Percentiles rank a stretch among this genome's conserved stretches.
phyloP scores from a whole-genome alignment of 768 basidiomycete genomes.

The Suillus cothurnatus region DNA sequence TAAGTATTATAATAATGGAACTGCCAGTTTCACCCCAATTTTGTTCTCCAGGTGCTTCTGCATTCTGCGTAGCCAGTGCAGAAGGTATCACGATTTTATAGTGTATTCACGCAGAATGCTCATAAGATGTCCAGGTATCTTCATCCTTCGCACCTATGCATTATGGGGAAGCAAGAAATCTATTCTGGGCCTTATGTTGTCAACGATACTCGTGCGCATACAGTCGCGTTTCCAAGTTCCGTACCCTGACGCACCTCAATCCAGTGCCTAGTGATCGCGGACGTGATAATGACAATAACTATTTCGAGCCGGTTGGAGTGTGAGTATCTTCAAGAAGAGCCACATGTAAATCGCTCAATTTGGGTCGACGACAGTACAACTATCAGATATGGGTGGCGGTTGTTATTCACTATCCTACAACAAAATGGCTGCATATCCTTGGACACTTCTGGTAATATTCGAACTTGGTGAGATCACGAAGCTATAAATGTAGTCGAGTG shows the following conservation, averaged over 20 bases:
- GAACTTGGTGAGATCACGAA: not conserved
- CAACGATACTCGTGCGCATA: not conserved
- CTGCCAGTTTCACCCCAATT: not conserved
- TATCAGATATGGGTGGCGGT: not conserved
- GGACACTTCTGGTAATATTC: slow-evolving; percentile 2
- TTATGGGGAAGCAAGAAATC: slow-evolving; percentile 3
- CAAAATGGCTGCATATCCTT: not conserved
- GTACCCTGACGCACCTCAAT: not conserved
- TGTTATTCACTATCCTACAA: not conserved
- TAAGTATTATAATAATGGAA: not conserved
- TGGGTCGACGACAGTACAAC: not conserved
- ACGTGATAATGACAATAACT: not conserved
- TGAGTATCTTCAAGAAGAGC: not conserved
- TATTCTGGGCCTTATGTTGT: not conserved
- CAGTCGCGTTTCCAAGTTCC: no score
- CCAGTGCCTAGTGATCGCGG: not conserved
- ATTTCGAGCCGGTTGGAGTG: not conserved
- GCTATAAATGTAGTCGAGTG: not conserved
- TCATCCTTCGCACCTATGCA: slow-evolving; percentile 1
- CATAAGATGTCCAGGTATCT: not conserved
- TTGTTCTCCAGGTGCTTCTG: not conserved
- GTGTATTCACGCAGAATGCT: not conserved
- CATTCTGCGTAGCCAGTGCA: not conserved
- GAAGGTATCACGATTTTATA: not conserved
- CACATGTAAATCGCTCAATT: not conserved